Evolutionary conservation across 768 basidiomycete species (phyloP).

Genomic region (Lentinula sp.): DNA sequence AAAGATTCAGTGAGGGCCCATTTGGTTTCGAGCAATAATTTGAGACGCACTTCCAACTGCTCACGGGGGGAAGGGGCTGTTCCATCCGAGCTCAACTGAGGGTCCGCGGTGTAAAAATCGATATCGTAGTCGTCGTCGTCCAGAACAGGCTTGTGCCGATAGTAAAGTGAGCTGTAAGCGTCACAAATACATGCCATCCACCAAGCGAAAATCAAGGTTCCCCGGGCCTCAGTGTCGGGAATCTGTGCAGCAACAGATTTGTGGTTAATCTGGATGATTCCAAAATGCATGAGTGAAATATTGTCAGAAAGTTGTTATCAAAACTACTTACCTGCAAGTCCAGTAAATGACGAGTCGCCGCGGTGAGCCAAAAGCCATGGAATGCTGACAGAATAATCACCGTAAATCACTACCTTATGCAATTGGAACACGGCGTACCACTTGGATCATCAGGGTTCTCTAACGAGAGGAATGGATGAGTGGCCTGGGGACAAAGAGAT

Average conservation of each 20-base stretch:
- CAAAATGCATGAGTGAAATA: neutral
- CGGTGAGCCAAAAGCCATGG: conserved; percentile 80
- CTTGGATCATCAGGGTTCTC: conserved; percentile 70
- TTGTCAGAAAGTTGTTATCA: neutral
- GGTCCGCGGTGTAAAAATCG: conserved; percentile 78
- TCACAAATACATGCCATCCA: conserved; percentile 90
- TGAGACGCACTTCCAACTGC: conserved; percentile 62
- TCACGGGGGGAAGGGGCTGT: conserved; percentile 61
- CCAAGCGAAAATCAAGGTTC: conserved; percentile 89
- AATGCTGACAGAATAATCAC: conserved; percentile 44
- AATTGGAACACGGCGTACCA: conserved; percentile 36
- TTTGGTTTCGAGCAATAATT: neutral
- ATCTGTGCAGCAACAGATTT: conserved; percentile 73
- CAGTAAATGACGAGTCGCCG: conserved; percentile 71
- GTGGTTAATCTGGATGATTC: conserved; percentile 63
- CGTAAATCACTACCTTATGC: conserved; percentile 16
- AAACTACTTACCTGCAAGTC: conserved; percentile 54
- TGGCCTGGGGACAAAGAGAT: neutral
- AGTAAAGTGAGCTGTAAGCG: conserved; percentile 78
- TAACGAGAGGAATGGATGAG: conserved; percentile 19
- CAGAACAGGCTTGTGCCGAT: conserved; percentile 79
- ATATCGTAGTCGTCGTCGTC: conserved; percentile 90
- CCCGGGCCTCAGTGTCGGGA: conserved; percentile 66
- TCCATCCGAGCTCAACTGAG: conserved; percentile 38
- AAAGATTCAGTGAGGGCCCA: neutral